Base-by-base conservation (phyloP, 495 filamentous ascomycete genomes). In the Thermothielavioides terrestris region DNA sequence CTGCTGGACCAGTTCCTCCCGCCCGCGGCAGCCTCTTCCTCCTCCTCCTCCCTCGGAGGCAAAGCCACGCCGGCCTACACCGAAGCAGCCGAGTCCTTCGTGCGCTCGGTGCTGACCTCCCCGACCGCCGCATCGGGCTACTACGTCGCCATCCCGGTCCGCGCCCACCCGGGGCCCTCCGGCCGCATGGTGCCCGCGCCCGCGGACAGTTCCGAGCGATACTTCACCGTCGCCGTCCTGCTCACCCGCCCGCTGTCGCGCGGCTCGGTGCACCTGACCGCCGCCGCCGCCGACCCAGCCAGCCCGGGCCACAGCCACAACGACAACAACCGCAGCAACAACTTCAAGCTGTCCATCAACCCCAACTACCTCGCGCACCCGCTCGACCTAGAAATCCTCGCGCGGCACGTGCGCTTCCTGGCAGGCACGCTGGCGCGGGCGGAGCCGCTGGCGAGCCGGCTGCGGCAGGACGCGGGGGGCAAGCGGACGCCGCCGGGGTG, bases 1-100 rank as follows among this genome's bases (percentile, higher is more conserved):
- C 14, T 31, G 6, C 47, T 50, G 27, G 26, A 3, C 86, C 88
- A 67, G 83, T 87, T 63, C 84, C 85, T 45, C 0, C 39, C 39
- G 11, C 21, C 22, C 38, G 25, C 14, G 11, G n/a, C 39, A 28
- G 18, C n/a, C n/a, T n/a, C n/a, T n/a, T n/a, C n/a, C 83, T 82
- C 32, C 84, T 86, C 63, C 77, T 76, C 41, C 10, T 3, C 12
- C 8, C 17, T 11, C 6, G 12, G 15, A 7, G 6, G 7, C 35
- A 22, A 15, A n/a, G 20, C 21, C 3, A 18, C 36, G 1, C 80
- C 37, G 9, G 31, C 43, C 18, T 36, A 46, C 31, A 36, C 31
- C 43, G 6, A 12, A 20, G 43, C 43, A 30, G 27, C 21, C 6
- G 12, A 31, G 20, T 6, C 31, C 22, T 22, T 46, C 43, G 6